Percentiles rank a stretch among this genome's conserved stretches.
phyloP scores from a whole-genome alignment of 1,284 basidiomycete genomes.

The Boletellus deceptivus region DNA sequence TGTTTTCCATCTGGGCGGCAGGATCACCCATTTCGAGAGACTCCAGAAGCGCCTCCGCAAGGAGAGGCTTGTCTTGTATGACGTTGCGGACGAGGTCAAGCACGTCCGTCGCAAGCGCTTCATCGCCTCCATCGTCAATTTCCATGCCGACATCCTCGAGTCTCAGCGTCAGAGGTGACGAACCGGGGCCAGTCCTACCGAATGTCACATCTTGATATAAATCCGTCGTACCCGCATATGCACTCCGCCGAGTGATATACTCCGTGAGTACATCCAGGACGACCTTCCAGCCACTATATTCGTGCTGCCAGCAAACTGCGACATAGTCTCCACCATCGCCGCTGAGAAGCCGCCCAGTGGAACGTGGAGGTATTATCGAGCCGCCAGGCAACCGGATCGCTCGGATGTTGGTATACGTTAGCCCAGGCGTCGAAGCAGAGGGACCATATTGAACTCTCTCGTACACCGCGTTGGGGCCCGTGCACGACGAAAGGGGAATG shows the following conservation, averaged over 20 bases:
- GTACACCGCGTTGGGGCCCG: conserved; percentile 66
- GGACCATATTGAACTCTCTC: conserved; percentile 61
- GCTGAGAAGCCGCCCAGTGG: conserved; percentile 70
- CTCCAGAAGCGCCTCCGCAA: conserved; percentile 66
- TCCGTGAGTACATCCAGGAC: conserved; percentile 74
- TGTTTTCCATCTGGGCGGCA: conserved; percentile 20
- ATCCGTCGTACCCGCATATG: conserved; percentile 40
- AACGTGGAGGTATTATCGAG: conserved; percentile 61
- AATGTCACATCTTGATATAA: conserved; percentile 54
- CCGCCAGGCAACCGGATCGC: conserved; percentile 76
- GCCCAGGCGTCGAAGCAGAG: conserved; percentile 47
- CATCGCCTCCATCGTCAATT: conserved; percentile 53
- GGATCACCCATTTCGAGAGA: conserved; percentile 50
- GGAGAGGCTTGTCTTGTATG: conserved; percentile 62
- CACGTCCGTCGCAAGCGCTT: conserved; percentile 63
- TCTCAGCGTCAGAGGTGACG: conserved; percentile 45
- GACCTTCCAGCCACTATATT: conserved; percentile 81
- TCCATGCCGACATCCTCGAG: conserved; percentile 73
- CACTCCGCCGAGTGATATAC: conserved; percentile 60
- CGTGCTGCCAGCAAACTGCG: conserved; percentile 78
- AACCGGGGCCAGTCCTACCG: conserved; percentile 38
- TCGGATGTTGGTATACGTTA: conserved; percentile 64
- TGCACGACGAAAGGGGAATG: conserved; percentile 57
- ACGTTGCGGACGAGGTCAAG: conserved; percentile 79
- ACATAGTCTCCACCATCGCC: conserved; percentile 67